Percentiles rank a stretch among this genome's conserved stretches.
These are phyloP conservation scores for Trichosporon sp. DNA, from an alignment of 1,284 basidiomycete genomes.

Conservation along the genomic window DNA sequence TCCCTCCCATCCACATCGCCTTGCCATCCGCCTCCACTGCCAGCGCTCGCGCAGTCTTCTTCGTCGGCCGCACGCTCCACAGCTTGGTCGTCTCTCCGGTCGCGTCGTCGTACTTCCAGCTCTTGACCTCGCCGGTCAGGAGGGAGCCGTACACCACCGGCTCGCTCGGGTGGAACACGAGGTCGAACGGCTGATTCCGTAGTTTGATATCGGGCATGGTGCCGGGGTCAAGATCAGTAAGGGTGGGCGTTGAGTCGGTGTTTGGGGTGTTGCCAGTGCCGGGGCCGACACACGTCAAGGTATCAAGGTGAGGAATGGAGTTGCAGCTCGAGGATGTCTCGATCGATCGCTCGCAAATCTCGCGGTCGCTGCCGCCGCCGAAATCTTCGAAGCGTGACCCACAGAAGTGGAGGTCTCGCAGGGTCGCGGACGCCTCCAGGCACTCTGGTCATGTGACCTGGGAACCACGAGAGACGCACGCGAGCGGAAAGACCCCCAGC, in stretches of 20 bases:
- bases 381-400: background rate
- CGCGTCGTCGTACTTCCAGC: conserved; percentile 67
- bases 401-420: background rate
- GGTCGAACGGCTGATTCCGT: conserved; percentile 70
- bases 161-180: conserved; percentile 73
- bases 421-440: background rate
- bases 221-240: background rate
- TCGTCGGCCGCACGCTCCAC: conserved; percentile 46
- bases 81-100: conserved; percentile 35
- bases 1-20: conserved; percentile 72
- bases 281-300: background rate
- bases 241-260: background rate
- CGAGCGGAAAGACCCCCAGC: background rate
- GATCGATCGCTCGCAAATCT: background rate
- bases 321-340: background rate
- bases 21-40: conserved; percentile 62
- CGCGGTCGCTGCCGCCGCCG: background rate
- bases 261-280: background rate
- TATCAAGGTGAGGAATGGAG: background rate
- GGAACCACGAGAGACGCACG: background rate
- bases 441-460: background rate
- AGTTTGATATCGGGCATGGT: conserved; percentile 48
- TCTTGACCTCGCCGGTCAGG: conserved; percentile 75
- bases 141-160: conserved; percentile 70
- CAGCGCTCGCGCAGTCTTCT: conserved; percentile 69